phyloP scores from a whole-genome alignment of 2,329 filamentous ascomycete genomes.

The Ophioceras dolichostomum region DNA sequence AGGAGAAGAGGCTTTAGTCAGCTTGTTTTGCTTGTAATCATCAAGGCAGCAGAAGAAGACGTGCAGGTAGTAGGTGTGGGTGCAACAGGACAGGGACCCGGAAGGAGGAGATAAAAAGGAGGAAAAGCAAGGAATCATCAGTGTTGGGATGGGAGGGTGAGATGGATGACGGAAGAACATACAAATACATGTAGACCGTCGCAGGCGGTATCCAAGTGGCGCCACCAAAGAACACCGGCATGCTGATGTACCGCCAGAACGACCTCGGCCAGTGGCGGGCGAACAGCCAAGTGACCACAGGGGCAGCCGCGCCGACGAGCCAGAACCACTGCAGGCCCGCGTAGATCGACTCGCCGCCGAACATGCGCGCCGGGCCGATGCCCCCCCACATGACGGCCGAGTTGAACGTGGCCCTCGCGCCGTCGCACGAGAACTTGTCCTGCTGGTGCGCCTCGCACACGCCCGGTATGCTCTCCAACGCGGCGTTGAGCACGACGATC shows the following conservation, averaged over 20 bases:
- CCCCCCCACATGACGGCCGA: slow-evolving; percentile 62
- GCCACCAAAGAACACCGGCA: slow-evolving; percentile 57
- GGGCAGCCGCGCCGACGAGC: slow-evolving; percentile 51
- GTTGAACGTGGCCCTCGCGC: slow-evolving; percentile 49
- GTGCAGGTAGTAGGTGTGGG: too few species aligned
- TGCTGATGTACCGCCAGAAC: slow-evolving; percentile 52
- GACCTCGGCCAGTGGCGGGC: slow-evolving; percentile 50
- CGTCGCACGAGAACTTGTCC: slow-evolving; percentile 44
- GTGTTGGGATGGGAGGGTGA: background rate
- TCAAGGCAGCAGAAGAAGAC: too few species aligned
- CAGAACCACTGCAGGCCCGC: slow-evolving; percentile 57
- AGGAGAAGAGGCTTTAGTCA: too few species aligned
- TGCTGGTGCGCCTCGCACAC: slow-evolving; percentile 44
- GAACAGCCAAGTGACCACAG: slow-evolving; percentile 50
- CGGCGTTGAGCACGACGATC: slow-evolving; percentile 55
- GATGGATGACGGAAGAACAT: slow-evolving; percentile 2
- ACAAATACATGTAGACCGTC: slow-evolving; percentile 56
- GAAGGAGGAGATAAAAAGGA: background rate
- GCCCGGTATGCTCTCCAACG: slow-evolving; percentile 45
- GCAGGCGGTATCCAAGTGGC: slow-evolving; percentile 54
- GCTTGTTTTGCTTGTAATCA: too few species aligned
- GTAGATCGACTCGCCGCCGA: slow-evolving; percentile 51
- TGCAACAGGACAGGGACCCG: too few species aligned
- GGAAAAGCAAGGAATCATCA: too few species aligned
- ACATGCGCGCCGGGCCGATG: slow-evolving; percentile 60